Base-by-base conservation (phyloP, 2,329 filamentous ascomycete species). In the Chaetomiaceae sp. region DNA sequence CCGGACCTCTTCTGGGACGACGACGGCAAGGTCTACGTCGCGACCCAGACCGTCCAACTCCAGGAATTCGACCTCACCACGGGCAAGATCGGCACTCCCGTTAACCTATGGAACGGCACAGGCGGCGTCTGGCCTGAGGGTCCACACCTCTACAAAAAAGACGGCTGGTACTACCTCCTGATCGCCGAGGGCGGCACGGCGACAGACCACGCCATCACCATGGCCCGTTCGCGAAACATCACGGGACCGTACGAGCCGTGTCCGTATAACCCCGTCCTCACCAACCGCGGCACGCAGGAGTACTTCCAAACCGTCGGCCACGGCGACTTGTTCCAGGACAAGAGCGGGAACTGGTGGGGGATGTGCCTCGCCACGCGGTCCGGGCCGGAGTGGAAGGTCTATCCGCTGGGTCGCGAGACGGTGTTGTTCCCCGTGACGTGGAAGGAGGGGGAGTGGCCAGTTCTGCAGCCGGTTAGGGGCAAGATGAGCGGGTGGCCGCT, bases 101-200 rank as follows among this genome's bases (percentile, higher is more conserved):
- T 65, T 12, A 61, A 56, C 17, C 52, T 78, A 29, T 76, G 76
- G 65, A 74, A 74, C 23, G 78, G 77, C 3, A 75, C 70, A 1
- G 72, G 72, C 0, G 71, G 64, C 47, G 49, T 70, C 57, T 60
- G 73, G 63, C 61, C 80, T 11, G 81, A 83, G 61, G 81, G 75
- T 0, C 79, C 81, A 4, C 81, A 84, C 61, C 63, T 83, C 2
- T 82, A 82, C 64, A 79, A 78, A 66, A 73, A 75, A 36, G 75
- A 76, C 33, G 77, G 75, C 7, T 80, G 73, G 70, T 84, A 82
- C 59, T 83, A 83, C 59, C 72, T 83, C 7, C 66, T 83, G 9
- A 81, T 77, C 0, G 80, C 80, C 3, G 80, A 83, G 61, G 80
- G 79, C 19, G 81, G 81, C 7, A 84, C 81, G 0, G 81, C 75